phyloP scores from a whole-genome alignment of 768 basidiomycete genomes.

The Gautieria morchelliformis region DNA sequence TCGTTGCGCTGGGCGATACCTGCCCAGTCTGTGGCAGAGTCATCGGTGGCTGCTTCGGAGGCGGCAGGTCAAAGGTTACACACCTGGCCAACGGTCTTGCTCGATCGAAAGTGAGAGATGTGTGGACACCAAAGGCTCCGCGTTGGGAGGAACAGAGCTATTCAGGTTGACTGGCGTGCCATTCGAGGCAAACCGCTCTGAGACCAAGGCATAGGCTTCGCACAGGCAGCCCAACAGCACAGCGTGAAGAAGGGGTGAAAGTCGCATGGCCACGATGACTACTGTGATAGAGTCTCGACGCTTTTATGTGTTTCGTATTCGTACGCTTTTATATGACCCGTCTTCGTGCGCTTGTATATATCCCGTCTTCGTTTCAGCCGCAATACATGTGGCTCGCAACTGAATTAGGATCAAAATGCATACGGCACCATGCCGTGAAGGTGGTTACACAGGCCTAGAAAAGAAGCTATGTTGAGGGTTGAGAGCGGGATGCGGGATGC shows the following conservation, averaged over 20 bases:
- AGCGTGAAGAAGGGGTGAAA: neutral
- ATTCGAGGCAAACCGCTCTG: neutral
- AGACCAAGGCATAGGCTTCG: neutral
- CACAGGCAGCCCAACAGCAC: neutral
- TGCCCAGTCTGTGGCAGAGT: slow-evolving; percentile 38
- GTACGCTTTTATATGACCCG: no score
- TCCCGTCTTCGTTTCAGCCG: no score
- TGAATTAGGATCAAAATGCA: neutral
- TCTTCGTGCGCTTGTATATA: no score
- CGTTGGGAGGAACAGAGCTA: neutral
- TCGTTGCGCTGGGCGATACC: slow-evolving; percentile 41
- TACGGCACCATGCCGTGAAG: neutral
- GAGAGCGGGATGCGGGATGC: no score
- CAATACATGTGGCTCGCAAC: no score
- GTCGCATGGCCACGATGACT: neutral
- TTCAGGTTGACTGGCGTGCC: neutral
- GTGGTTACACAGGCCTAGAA: no score
- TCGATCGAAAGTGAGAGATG: slow-evolving; percentile 4
- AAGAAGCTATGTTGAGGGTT: neutral
- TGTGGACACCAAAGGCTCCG: slow-evolving; percentile 4
- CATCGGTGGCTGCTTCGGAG: neutral
- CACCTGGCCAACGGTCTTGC: slow-evolving; percentile 8
- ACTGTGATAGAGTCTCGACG: no score
- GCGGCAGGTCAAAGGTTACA: neutral
- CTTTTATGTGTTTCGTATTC: no score